These are phyloP conservation scores for Arthrobotrys conoides DNA, from an alignment of 2,329 filamentous ascomycete genomes.

Conservation along the genomic window DNA sequence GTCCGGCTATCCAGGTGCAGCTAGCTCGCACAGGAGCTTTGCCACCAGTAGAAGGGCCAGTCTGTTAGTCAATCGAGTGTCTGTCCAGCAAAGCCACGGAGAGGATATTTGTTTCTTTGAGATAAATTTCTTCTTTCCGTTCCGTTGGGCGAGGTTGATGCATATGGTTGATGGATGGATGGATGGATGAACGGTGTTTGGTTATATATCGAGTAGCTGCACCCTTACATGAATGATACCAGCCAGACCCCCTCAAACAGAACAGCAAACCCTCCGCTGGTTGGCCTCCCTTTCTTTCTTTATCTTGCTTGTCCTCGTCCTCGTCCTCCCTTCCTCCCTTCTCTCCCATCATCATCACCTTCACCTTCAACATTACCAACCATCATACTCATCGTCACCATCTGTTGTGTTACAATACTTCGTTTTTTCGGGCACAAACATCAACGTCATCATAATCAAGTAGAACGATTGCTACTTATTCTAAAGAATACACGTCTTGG, in stretches of 20 bases:
- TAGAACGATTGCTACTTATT: conserved; percentile 18
- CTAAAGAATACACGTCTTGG: conserved; percentile 24
- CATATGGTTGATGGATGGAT: conserved; percentile 9
- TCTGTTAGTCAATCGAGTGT: not conserved
- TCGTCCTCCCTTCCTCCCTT: conserved; percentile 19
- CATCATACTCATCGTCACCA: not conserved
- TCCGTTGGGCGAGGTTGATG: not conserved
- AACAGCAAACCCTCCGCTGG: conserved; percentile 57
- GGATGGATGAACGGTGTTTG: conserved; percentile 22
- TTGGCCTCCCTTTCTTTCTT: conserved; percentile 69
- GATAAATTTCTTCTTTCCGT: conserved; percentile 20
- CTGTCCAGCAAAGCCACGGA: conserved; percentile 10
- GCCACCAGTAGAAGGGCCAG: conserved; percentile 29
- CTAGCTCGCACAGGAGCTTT: conserved; percentile 30
- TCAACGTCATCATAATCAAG: conserved; percentile 45
- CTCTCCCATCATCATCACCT: not conserved
- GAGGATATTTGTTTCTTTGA: conserved; percentile 23
- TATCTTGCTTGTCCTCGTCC: conserved; percentile 13
- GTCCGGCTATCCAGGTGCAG: conserved; percentile 36
- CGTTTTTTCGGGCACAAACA: conserved; percentile 24
- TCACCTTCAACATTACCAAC: not conserved
- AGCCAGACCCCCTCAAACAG: conserved; percentile 32
- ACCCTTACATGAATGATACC: conserved; percentile 37
- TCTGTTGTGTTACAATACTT: conserved; percentile 41
- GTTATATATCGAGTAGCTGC: conserved; percentile 45